Evolutionary conservation across 2,329 filamentous ascomycete genomes (phyloP).

Genomic region (Diaporthe australafricana): DNA sequence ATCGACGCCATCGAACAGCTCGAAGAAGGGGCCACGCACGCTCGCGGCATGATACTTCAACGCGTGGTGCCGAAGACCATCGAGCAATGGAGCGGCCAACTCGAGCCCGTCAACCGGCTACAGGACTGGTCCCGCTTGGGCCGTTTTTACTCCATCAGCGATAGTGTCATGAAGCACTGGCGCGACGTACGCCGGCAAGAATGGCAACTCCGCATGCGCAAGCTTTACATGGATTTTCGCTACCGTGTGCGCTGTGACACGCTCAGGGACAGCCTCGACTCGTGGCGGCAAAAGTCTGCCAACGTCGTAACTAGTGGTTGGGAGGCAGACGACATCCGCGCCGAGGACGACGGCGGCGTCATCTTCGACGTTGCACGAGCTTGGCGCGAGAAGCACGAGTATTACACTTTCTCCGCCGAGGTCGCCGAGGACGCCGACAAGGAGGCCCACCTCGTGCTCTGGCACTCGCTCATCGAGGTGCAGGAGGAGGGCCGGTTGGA

Average conservation of each 20-base stretch:
- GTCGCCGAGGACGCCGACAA: conserved; percentile 44
- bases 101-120: conserved; percentile 26
- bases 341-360: conserved; percentile 42
- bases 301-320: conserved; percentile 39
- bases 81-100: conserved; percentile 29
- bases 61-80: conserved; percentile 30
- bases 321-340: conserved; percentile 42
- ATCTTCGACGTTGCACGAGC: conserved; percentile 40
- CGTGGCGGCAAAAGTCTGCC: conserved; percentile 41
- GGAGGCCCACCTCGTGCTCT: conserved; percentile 43
- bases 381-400: conserved; percentile 40
- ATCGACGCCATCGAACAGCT: conserved; percentile 36
- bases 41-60: conserved; percentile 30
- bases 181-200: conserved; percentile 33
- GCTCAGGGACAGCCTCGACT: conserved; percentile 40
- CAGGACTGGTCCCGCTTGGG: conserved; percentile 30
- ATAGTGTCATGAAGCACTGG: conserved; percentile 35
- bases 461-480: conserved; percentile 40
- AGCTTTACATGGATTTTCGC: conserved; percentile 41
- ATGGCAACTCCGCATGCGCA: conserved; percentile 42
- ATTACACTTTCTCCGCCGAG: conserved; percentile 38
- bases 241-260: conserved; percentile 42
- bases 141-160: conserved; percentile 27
- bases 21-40: conserved; percentile 30
- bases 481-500: conserved; percentile 40